Conservation (phyloP, 495 filamentous ascomycete genomes). For the Xylaria grammica region DNA sequence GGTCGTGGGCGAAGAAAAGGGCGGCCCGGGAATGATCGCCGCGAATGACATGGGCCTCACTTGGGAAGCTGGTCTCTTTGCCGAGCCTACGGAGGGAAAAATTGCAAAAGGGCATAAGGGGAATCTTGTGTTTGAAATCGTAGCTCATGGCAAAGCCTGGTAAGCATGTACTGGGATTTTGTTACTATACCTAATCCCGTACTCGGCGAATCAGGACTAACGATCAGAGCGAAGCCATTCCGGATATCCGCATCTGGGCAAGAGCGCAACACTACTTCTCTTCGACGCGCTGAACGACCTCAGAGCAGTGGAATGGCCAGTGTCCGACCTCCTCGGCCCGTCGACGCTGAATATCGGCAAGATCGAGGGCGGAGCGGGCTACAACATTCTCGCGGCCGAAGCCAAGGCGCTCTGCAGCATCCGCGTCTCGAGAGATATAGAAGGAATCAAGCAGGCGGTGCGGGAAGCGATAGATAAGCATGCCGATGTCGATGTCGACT, state of each 20-base stretch:
- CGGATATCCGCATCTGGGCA: conserved; percentile 75
- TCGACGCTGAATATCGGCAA: conserved; percentile 74
- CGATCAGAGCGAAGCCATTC: conserved; percentile 54
- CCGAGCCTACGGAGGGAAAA: conserved; percentile 73
- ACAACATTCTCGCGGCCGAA: conserved; percentile 69
- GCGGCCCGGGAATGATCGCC: conserved; percentile 70
- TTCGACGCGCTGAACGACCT: conserved; percentile 62
- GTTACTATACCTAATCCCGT: not conserved
- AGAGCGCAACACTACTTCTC: conserved; percentile 68
- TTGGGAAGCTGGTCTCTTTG: conserved; percentile 73
- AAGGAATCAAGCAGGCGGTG: conserved; percentile 55
- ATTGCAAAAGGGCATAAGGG: conserved; percentile 78
- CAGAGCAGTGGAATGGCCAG: conserved; percentile 63
- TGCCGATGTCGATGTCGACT: conserved; percentile 60
- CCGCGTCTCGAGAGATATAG: conserved; percentile 66
- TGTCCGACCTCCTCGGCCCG: conserved; percentile 67
- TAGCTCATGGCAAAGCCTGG: conserved; percentile 65
- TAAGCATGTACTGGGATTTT: conserved; percentile 21
- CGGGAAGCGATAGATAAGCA: conserved; percentile 53
- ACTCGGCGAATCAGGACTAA: not conserved
- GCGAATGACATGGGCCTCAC: conserved; percentile 51
- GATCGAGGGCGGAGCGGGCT: conserved; percentile 70
- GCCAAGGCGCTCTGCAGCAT: conserved; percentile 65
- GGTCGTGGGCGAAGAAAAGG: conserved; percentile 75
- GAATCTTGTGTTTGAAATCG: conserved; percentile 63